These are phyloP conservation scores for Phytophthora syringae DNA, from an alignment of 352 stramenopile species.

Conservation along the genomic window DNA sequence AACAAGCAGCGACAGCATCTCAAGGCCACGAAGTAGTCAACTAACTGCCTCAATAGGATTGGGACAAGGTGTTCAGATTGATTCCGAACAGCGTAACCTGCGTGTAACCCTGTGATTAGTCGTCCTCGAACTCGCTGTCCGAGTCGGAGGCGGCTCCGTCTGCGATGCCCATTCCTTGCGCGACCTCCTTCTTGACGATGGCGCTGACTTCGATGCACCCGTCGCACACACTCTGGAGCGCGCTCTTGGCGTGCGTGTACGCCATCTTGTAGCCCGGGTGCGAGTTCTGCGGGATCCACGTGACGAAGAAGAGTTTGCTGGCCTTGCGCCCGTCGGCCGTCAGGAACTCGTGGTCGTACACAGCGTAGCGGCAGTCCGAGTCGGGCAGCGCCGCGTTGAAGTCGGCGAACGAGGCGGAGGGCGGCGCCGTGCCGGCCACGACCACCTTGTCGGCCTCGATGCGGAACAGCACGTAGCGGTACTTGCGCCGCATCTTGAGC, in stretches of 20 bases:
- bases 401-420: constrained; percentile 54
- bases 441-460: constrained; percentile 80
- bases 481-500: constrained; percentile 90
- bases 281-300: constrained; percentile 87
- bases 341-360: constrained; percentile 88
- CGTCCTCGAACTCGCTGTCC: constrained; percentile 87
- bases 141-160: constrained; percentile 75
- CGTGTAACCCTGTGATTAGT: constrained; percentile 34
- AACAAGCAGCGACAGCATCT: constrained; percentile 74
- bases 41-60: too few relatives aligned
- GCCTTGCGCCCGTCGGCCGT: constrained; percentile 83
- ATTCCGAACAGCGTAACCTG: too few relatives aligned
- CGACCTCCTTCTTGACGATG: constrained; percentile 74
- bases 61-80: constrained; percentile 12
- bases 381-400: constrained; percentile 74
- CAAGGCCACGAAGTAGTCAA: constrained; percentile 35
- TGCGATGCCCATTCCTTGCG: constrained; percentile 67
- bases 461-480: constrained; percentile 85
- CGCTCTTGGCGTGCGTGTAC: constrained; percentile 89
- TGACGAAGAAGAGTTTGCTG: constrained; percentile 90
- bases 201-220: constrained; percentile 85
- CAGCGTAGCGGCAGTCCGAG: constrained; percentile 85
- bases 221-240: constrained; percentile 78
- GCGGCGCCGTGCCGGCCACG: constrained; percentile 62
- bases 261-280: constrained; percentile 89